These are phyloP conservation scores for Pelargonium myrrhifolium DNA, from an alignment of 441 rosid genomes.

Conservation along the genomic window DNA sequence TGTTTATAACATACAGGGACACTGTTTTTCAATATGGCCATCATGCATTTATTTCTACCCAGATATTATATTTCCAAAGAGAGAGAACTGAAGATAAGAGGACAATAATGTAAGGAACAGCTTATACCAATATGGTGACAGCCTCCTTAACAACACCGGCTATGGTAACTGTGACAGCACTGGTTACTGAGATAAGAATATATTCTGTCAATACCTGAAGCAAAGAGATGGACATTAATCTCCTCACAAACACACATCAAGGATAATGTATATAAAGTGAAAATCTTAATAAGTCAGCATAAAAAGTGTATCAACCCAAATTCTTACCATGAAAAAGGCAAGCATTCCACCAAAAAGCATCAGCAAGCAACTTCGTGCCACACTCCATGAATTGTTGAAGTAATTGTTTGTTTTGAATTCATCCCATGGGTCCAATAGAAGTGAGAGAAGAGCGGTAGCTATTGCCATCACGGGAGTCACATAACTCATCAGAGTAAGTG, in stretches of 20 bases:
- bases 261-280: neutral
- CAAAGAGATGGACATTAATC: slow-evolving; percentile 13
- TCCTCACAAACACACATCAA: neutral
- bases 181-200: slow-evolving; percentile 86
- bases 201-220: slow-evolving; percentile 88
- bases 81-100: neutral
- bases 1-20: no score
- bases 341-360: slow-evolving; percentile 93
- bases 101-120: slow-evolving; percentile 9
- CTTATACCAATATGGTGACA: slow-evolving; percentile 70
- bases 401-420: slow-evolving; percentile 63
- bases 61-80: no score
- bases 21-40: no score
- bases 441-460: slow-evolving; percentile 70
- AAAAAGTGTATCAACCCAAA: slow-evolving; percentile 8
- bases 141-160: slow-evolving; percentile 98
- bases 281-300: neutral
- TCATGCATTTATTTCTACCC: no score
- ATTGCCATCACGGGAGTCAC: slow-evolving; percentile 88
- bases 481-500: slow-evolving; percentile 75
- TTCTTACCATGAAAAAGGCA: slow-evolving; percentile 85
- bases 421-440: slow-evolving; percentile 86
- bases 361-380: slow-evolving; percentile 74
- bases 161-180: slow-evolving; percentile 94
- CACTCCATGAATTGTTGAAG: slow-evolving; percentile 67